These are phyloP conservation scores for Yamadazyma taylorii DNA, from an alignment of 1,139 yeast genomes.

Conservation along the genomic window DNA sequence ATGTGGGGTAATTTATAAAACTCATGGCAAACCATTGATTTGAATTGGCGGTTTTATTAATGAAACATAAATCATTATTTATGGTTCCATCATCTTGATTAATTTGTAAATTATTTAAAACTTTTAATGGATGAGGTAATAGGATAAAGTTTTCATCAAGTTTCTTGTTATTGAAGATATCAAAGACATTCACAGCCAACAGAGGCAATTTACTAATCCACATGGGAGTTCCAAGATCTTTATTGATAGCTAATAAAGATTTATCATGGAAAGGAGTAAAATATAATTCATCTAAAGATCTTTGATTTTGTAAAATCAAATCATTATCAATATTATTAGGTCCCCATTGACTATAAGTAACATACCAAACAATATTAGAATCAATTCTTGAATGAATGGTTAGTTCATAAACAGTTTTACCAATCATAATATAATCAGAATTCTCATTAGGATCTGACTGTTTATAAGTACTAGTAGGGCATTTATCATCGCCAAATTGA, in stretches of 20 bases:
- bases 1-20: conserved; percentile 69
- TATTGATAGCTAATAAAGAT: conserved; percentile 65
- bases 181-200: conserved; percentile 72
- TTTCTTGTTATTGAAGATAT: conserved; percentile 47
- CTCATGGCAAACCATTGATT: conserved; percentile 88
- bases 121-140: conserved; percentile 66
- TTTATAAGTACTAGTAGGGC: conserved; percentile 23
- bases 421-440: conserved; percentile 43
- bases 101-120: conserved; percentile 35
- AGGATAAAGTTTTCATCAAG: conserved; percentile 39
- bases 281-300: conserved; percentile 68
- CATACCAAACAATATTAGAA: conserved; percentile 76
- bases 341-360: conserved; percentile 88
- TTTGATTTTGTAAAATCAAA: conserved; percentile 50
- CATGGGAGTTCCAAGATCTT: conserved; percentile 62
- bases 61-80: conserved; percentile 50
- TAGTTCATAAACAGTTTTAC: conserved; percentile 50
- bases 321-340: conserved; percentile 84
- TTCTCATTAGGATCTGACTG: conserved; percentile 4
- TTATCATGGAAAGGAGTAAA: conserved; percentile 84
- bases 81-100: conserved; percentile 20
- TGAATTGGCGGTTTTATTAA: conserved; percentile 62
- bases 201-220: conserved; percentile 77
- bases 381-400: conserved; percentile 53
- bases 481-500: conserved; percentile 56